These are phyloP conservation scores for Priceomyces medius DNA, from an alignment of 805 yeast species.

Conservation along the genomic window DNA sequence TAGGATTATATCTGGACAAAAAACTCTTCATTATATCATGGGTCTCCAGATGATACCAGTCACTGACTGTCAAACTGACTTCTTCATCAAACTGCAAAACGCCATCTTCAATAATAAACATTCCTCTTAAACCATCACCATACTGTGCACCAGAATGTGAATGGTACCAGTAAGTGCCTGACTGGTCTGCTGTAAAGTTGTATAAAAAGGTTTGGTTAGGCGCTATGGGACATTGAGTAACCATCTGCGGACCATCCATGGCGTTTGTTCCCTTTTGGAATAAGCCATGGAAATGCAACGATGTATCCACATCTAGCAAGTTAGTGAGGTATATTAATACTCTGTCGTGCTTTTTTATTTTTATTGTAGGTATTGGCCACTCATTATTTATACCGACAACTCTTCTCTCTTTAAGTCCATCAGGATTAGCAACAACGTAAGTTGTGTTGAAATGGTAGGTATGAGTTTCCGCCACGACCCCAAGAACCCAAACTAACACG, in stretches of 20 bases:
- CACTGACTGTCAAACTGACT: conserved; percentile 62
- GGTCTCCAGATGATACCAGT: conserved; percentile 81
- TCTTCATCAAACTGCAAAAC: conserved; percentile 68
- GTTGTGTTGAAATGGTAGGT: conserved; percentile 36
- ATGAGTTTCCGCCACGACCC: conserved; percentile 27
- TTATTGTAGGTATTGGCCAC: conserved; percentile 45
- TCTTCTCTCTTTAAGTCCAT: conserved; percentile 49
- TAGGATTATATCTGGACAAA: conserved; percentile 77
- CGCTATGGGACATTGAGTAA: conserved; percentile 47
- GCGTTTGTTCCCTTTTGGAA: conserved; percentile 36
- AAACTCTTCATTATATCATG: conserved; percentile 54
- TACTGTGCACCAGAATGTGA: conserved; percentile 77
- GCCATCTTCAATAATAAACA: conserved; percentile 55
- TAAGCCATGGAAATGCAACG: conserved; percentile 48
- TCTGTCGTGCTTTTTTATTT: conserved; percentile 40
- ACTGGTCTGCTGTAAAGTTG: conserved; percentile 39
- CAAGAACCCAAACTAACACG: conserved; percentile 4
- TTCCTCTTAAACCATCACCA: conserved; percentile 73
- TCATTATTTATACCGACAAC: conserved; percentile 58
- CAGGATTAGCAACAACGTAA: conserved; percentile 52
- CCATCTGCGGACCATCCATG: conserved; percentile 48
- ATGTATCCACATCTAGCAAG: conserved; percentile 34
- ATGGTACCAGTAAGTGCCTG: conserved; percentile 65
- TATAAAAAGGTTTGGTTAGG: conserved; percentile 39
- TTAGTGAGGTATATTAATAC: conserved; percentile 38